phyloP scores from a whole-genome alignment of 148 eudicot genomes.

The Camellia lanceoleosa region DNA sequence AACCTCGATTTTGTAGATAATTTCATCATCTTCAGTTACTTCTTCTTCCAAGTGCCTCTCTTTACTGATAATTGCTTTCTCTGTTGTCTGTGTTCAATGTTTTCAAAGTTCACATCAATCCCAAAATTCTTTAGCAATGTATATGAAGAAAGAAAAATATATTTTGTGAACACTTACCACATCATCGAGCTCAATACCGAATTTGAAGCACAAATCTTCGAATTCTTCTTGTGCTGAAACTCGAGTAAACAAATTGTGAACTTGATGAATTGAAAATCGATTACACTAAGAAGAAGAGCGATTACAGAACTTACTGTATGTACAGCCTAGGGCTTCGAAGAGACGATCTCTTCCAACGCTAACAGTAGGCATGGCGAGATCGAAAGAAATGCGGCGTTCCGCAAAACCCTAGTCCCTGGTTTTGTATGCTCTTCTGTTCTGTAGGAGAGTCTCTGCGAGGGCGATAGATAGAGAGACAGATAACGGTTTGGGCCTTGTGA shows the following conservation, averaged over 20 bases:
- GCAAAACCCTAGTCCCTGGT: neutral
- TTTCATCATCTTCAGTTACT: conserved; percentile 62
- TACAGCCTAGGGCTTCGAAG: conserved; percentile 49
- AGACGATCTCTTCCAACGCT: conserved; percentile 35
- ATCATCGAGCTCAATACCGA: conserved; percentile 98
- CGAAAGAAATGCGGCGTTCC: neutral
- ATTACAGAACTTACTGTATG: conserved; percentile 36
- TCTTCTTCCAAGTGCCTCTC: conserved; percentile 78
- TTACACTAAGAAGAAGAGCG: neutral
- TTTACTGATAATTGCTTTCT: conserved; percentile 80
- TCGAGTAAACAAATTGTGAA: neutral
- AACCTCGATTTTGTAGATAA: conserved; percentile 91
- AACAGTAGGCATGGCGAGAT: conserved; percentile 67
- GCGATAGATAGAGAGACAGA: too few species aligned
- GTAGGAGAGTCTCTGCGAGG: too few species aligned
- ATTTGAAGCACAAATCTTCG: conserved; percentile 78
- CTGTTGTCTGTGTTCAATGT: conserved; percentile 62
- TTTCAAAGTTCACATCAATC: neutral
- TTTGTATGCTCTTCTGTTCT: neutral
- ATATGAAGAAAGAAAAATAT: neutral
- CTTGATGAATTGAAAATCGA: neutral
- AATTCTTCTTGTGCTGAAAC: conserved; percentile 58
- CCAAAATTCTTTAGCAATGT: neutral
- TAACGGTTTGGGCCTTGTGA: too few species aligned
- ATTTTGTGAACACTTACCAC: conserved; percentile 43